Percentiles rank a stretch among this genome's conserved stretches.
These are phyloP conservation scores for Boletus coccyginus DNA, from an alignment of 768 basidiomycete genomes.

Conservation along the genomic window DNA sequence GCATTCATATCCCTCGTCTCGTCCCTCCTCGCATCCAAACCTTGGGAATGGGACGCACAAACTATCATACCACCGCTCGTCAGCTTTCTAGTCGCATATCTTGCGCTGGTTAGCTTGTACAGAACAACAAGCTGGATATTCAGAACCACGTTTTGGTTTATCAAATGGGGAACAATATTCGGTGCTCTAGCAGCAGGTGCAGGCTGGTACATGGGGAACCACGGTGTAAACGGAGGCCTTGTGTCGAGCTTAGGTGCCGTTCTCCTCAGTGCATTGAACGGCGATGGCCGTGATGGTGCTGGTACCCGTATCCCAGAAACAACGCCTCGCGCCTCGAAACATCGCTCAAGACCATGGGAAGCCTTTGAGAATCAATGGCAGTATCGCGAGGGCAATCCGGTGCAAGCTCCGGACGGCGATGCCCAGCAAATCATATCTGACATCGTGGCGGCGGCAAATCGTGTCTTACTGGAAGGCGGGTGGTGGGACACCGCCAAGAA, in stretches of 20 bases:
- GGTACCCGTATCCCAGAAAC: slow-evolving; percentile 21
- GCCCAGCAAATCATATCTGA: slow-evolving; percentile 47
- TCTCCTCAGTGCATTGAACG: slow-evolving; percentile 43
- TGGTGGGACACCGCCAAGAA: slow-evolving; percentile 39
- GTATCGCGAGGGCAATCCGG: slow-evolving; percentile 30
- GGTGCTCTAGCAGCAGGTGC: slow-evolving; percentile 49
- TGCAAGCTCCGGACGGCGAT: slow-evolving; percentile 30
- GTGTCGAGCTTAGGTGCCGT: slow-evolving; percentile 39
- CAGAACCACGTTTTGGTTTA: slow-evolving; percentile 60
- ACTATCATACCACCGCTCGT: slow-evolving; percentile 71
- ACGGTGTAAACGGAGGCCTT: slow-evolving; percentile 32
- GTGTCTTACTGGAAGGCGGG: slow-evolving; percentile 31
- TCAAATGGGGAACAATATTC: slow-evolving; percentile 75
- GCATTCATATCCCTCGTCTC: slow-evolving; percentile 47
- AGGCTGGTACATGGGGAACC: slow-evolving; percentile 53
- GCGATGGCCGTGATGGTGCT: slow-evolving; percentile 31
- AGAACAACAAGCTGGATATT: slow-evolving; percentile 77
- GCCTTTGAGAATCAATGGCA: slow-evolving; percentile 64
- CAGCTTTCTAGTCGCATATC: slow-evolving; percentile 67
- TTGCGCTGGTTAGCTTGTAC: slow-evolving; percentile 74
- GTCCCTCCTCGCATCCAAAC: slow-evolving; percentile 48
- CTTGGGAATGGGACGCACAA: slow-evolving; percentile 64
- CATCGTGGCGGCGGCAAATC: slow-evolving; percentile 37
- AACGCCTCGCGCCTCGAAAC: slow-evolving; percentile 14
- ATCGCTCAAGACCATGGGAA: slow-evolving; percentile 58